phyloP scores from a whole-genome alignment of 805 yeast species.

The Schizosaccharomyces osmophilus region DNA sequence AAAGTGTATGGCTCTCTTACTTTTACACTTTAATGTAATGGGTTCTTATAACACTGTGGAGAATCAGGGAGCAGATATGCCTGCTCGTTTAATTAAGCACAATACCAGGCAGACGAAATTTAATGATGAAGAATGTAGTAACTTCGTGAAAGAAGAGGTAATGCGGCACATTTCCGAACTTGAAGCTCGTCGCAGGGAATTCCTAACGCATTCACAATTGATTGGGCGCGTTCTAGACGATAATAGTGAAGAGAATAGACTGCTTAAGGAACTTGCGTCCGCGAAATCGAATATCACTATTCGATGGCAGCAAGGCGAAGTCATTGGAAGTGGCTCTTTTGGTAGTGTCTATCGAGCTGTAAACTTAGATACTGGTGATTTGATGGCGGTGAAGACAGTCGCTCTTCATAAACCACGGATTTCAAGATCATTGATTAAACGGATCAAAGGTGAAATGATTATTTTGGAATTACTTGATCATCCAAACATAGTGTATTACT shows the following conservation, averaged over 20 bases:
- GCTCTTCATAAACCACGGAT: constrained; percentile 71
- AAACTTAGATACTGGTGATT: constrained; percentile 81
- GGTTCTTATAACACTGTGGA: constrained; percentile 41
- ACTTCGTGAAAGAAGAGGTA: constrained; percentile 40
- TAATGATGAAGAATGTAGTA: constrained; percentile 26
- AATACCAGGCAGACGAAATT: constrained; percentile 5
- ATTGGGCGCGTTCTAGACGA: constrained; percentile 82
- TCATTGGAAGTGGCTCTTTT: constrained; percentile 85
- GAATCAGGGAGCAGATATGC: constrained; percentile 29
- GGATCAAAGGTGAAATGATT: constrained; percentile 88
- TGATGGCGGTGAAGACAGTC: constrained; percentile 91
- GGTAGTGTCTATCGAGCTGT: constrained; percentile 85
- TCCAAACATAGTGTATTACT: constrained; percentile 89
- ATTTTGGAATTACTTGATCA: constrained; percentile 85
- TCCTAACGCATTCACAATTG: constrained; percentile 22
- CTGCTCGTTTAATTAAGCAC: constrained; percentile 21
- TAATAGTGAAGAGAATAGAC: constrained; percentile 66
- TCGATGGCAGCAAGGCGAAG: constrained; percentile 90
- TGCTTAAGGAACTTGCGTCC: constrained; percentile 63
- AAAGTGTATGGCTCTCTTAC: constrained; percentile 75
- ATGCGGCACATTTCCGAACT: constrained; percentile 38
- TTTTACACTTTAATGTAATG: constrained; percentile 93
- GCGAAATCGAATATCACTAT: constrained; percentile 73
- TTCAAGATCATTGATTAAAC: constrained; percentile 59
- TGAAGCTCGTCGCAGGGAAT: constrained; percentile 29